phyloP scores from a whole-genome alignment of 768 basidiomycete genomes.

The Naganishia friedmannii region DNA sequence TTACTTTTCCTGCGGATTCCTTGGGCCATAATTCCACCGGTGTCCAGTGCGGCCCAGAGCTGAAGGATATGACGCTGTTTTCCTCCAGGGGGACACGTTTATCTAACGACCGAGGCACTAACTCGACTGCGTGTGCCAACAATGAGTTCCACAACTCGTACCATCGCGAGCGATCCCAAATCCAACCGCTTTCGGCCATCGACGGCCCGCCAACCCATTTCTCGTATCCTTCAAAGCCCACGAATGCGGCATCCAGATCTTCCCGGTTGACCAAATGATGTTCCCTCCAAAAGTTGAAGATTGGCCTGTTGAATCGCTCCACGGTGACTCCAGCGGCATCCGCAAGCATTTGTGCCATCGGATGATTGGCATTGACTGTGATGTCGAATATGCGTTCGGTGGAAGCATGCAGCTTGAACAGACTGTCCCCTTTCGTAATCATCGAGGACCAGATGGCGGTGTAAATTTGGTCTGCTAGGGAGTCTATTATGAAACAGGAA shows the following conservation, averaged over 20 bases:
- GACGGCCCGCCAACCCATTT: background rate
- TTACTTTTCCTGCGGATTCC: too few relatives aligned
- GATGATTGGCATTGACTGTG: conserved; percentile 4
- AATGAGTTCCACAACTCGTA: too few relatives aligned
- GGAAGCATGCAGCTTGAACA: background rate
- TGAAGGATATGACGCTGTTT: conserved; percentile 2
- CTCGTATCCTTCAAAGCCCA: background rate
- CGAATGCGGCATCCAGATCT: conserved; percentile 14
- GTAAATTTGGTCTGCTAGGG: conserved; percentile 19
- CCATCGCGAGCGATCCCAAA: too few relatives aligned
- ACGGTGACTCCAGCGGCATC: conserved; percentile 3
- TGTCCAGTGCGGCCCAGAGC: conserved; percentile 22
- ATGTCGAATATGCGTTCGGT: conserved; percentile 2
- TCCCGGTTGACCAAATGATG: conserved; percentile 17
- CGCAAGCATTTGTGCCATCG: background rate
- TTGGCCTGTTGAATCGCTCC: conserved; percentile 1
- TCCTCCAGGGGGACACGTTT: background rate
- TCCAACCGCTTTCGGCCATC: too few relatives aligned
- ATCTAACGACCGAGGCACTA: too few relatives aligned
- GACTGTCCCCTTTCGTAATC: background rate
- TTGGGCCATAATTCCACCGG: background rate
- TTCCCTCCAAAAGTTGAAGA: conserved; percentile 18
- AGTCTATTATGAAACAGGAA: background rate
- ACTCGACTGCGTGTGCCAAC: too few relatives aligned
- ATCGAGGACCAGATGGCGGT: background rate